These are phyloP conservation scores for Trichocladium antarcticum DNA, from an alignment of 495 filamentous ascomycete genomes.

Conservation along the genomic window DNA sequence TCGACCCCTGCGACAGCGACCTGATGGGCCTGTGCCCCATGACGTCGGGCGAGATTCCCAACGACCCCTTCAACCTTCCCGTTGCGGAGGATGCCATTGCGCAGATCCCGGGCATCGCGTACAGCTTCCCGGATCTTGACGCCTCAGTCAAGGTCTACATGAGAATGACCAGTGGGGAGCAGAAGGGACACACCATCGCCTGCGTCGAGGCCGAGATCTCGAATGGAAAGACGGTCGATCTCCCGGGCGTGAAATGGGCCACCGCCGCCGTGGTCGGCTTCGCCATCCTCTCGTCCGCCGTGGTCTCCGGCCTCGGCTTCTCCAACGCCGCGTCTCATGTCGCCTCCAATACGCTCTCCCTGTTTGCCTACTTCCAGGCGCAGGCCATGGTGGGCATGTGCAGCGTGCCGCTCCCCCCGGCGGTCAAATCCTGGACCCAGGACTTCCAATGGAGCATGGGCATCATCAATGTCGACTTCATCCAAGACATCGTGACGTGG, in stretches of 20 bases:
- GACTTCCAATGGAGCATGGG: slow-evolving; percentile 99
- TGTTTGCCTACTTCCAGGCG: slow-evolving; percentile 92
- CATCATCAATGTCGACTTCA: slow-evolving; percentile 77
- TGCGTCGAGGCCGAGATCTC: slow-evolving; percentile 84
- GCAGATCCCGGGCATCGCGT: slow-evolving; percentile 73
- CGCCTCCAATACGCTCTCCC: slow-evolving; percentile 80
- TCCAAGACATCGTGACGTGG: slow-evolving; percentile 86
- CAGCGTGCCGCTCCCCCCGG: slow-evolving; percentile 73
- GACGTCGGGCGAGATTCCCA: slow-evolving; percentile 70
- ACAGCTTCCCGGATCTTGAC: slow-evolving; percentile 85
- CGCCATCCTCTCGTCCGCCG: slow-evolving; percentile 70
- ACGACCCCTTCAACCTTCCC: slow-evolving; percentile 56
- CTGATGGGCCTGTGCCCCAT: slow-evolving; percentile 85
- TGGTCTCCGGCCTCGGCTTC: slow-evolving; percentile 72
- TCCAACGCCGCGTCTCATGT: slow-evolving; percentile 97
- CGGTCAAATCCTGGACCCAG: slow-evolving; percentile 90
- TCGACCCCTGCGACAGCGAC: slow-evolving; percentile 66
- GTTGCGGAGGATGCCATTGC: slow-evolving; percentile 46
- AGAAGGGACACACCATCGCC: slow-evolving; percentile 51
- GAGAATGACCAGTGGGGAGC: slow-evolving; percentile 45
- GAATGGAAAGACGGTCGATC: slow-evolving; percentile 87
- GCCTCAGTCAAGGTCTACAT: slow-evolving; percentile 74
- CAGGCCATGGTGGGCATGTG: slow-evolving; percentile 93
- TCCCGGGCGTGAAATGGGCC: slow-evolving; percentile 78
- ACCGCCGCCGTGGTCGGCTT: slow-evolving; percentile 79